These are phyloP conservation scores for Neurospora tetrasperma DNA, from an alignment of 495 filamentous ascomycete genomes.

Conservation along the genomic window DNA sequence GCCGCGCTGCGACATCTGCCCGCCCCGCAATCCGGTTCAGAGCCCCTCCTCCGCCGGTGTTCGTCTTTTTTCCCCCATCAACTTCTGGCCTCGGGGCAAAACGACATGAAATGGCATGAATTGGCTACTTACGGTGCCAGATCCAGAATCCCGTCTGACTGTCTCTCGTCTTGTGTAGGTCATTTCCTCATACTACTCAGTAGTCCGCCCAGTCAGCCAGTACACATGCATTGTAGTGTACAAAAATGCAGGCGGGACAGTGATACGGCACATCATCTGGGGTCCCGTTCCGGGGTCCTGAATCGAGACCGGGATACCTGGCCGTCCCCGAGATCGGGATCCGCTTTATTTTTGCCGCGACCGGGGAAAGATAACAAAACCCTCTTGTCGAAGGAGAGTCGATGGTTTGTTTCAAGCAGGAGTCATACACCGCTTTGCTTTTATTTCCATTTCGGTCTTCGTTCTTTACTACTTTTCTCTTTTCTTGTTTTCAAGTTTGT, in stretches of 20 bases:
- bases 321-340: background rate
- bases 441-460: background rate
- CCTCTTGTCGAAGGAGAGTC: background rate
- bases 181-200: background rate
- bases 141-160: background rate
- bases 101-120: background rate
- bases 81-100: background rate
- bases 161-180: background rate
- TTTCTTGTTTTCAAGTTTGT: background rate
- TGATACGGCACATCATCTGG: background rate
- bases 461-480: background rate
- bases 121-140: background rate
- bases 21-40: background rate
- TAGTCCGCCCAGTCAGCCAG: background rate
- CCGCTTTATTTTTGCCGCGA: background rate
- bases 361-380: background rate
- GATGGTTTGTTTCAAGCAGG: background rate
- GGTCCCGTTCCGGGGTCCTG: background rate
- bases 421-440: conserved; percentile 1
- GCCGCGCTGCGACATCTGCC: background rate
- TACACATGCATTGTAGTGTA: background rate
- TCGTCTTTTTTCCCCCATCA: background rate
- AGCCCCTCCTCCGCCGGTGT: background rate
- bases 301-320: background rate
- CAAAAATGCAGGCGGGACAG: background rate